phyloP scores from a whole-genome alignment of 495 filamentous ascomycete genomes.

The Aspergillus steynii region DNA sequence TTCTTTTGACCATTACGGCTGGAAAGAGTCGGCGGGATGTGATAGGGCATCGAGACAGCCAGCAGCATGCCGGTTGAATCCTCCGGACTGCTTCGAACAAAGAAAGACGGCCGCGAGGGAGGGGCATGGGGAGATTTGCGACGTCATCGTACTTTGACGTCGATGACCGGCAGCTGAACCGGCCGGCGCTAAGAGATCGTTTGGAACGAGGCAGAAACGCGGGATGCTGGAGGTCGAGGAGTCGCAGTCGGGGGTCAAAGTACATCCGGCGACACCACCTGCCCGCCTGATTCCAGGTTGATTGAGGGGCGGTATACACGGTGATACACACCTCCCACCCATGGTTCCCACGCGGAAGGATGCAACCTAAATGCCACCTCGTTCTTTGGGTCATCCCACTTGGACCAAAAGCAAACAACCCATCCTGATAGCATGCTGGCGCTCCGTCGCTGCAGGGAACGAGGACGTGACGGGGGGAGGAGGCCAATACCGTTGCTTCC shows the following conservation, averaged over 20 bases:
- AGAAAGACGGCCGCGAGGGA: background rate
- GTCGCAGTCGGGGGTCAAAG: background rate
- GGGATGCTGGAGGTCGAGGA: slow-evolving; percentile 1
- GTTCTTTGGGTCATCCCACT: background rate
- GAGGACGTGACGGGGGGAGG: background rate
- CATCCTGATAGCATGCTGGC: background rate
- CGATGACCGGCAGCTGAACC: slow-evolving; percentile 16
- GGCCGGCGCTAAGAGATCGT: slow-evolving; percentile 3
- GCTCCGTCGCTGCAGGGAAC: background rate
- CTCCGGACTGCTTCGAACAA: background rate
- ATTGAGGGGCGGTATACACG: background rate
- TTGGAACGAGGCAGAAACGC: background rate
- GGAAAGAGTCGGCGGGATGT: slow-evolving; percentile 5
- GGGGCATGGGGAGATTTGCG: slow-evolving; percentile 5
- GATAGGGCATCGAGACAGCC: slow-evolving; percentile 6
- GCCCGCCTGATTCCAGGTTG: background rate
- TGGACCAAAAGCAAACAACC: background rate
- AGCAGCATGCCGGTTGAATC: background rate
- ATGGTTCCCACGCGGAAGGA: slow-evolving; percentile 17
- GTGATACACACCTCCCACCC: background rate
- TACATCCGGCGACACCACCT: background rate
- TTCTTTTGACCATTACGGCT: slow-evolving; percentile 22
- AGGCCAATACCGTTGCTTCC: slow-evolving; percentile 18
- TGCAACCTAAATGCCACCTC: slow-evolving; percentile 16
- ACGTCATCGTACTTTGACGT: slow-evolving; percentile 32